Base-by-base conservation (phyloP, 257 asterid genomes). In the Plantago ovata region DNA sequence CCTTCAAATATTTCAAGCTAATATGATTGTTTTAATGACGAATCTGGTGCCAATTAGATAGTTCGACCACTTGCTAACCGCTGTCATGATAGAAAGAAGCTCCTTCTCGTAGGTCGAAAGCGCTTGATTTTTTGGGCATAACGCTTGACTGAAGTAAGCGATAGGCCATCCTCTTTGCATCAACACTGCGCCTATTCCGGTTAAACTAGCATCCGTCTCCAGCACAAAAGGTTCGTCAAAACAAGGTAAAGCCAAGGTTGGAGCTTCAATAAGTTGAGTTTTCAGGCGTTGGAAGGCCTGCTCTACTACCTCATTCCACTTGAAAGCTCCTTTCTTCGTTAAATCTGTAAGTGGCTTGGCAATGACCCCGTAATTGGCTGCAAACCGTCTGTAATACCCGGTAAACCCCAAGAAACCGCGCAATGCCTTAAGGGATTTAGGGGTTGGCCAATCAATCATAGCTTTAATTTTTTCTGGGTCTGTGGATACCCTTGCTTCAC, bases 381-480 rank as follows among this genome's bases (percentile, higher is more conserved):
- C 24, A n/a, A 66, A 59, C 0, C 53, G 23, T 1, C 61, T 16
- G 7, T 66, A 58, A 6, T 58, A 66, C 0, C 66, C 50, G 2
- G 49, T 67, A 0, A 60, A 10, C 0, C 67, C 67, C 13, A 52
- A 20, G 9, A 67, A 67, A 0, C 58, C 62, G 7, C 72, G 10
- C 0, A 67, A 7, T 0, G n/a, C 19, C 12, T 33, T 42, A 3
- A 60, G 1, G 7, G 9, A 42, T 0, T 21, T 13, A 0, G 58
- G 67, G 0, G 3, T 3, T 2, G 62, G 62, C 72, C 63, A 67
- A 2, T 36, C 13, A 0, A 24, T 3, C 48, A 60, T 16, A 0
- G 7, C 15, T 0, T 33, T 14, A 5, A 67, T 13, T 42, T 67
- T 67, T 0, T 4, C 3, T 0, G 32, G 57, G 28, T 67, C 52